Evolutionary conservation across 1,284 basidiomycete species (phyloP), one percentile per base, ranked within the genome.

Genomic region (Termitomyces sp.): DNA sequence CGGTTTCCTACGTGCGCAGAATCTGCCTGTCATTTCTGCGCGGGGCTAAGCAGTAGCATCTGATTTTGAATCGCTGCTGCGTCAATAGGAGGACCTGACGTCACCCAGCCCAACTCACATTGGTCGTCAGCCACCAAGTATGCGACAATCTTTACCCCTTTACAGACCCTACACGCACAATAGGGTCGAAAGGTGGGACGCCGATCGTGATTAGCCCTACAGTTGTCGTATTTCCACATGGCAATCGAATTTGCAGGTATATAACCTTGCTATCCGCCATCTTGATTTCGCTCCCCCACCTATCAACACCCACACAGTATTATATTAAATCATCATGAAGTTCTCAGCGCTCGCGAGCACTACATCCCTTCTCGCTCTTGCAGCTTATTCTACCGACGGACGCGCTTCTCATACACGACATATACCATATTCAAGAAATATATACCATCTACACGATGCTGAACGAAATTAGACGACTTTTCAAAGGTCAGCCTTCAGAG

Each of bases 11-110:
- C 12, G 21, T 33, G 44, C 13, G 7, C 17, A 45, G 17, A n/a
- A n/a, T 5, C 24, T 24, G 40, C 21, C 3, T 12, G 13, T 24
- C 2, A 8, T 43, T 13, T 2, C 30, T 8, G 10, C 15, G 4
- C n/a, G 12, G 13, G 17, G 17, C 17, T 13, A 30, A 34, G 12
- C 5, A 21, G 31, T 47, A 7, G 15, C 34, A 48, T 5, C 21
- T 36, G 46, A 47, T 47, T 36, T n/a, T 13, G n/a, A 46, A 46
- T 48, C 3, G n/a, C 21, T 48, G n/a, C 24, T 26, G 5, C 33
- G 3, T 33, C 46, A 7, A 48, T 42, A 48, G 52, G 52, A 19
- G 45, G 4, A 24, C 4, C 15, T 48, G 52, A 53, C 52, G 45
- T 53, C 52, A 54, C 48, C 13, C 19, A 31, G 19, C 21, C 31